Base-by-base conservation (phyloP, 768 basidiomycete genomes). In the Pleurotus sapidus region DNA sequence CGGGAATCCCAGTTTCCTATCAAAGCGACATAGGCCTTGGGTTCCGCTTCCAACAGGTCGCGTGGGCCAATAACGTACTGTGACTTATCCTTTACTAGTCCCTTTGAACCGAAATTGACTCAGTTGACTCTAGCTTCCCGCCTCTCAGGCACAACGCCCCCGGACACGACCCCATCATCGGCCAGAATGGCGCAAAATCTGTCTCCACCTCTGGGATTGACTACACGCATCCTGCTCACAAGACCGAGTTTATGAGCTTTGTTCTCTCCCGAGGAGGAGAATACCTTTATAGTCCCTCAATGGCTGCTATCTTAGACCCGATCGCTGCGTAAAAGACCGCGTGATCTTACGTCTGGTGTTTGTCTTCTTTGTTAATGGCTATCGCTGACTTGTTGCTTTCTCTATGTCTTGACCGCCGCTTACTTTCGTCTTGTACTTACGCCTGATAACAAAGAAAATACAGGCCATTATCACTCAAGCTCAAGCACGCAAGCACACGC, bases 21-120 rank as follows among this genome's bases (percentile, higher is more conserved):
- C 51, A 54, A 20, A 54, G 51, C 24, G 39, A 54, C 15, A 54
- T 54, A 12, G 38, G 51, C 39, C 51, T 40, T 9, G 51, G 51
- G 18, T 54, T 18, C 37, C 51, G 51, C 39, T 54, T 54, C 23
- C 51, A 54, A 25, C 51, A 54, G 20, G 39, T 54, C 3, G 4
- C 5, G 1, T 54, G 51, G 51, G 51, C 51, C 12, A 54, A 54
- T 8, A 23, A 54, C 39, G 9, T 42, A 8, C 3, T 24, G 51
- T 54, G 25, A 18, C 23, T 50, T 9, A 9, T 20, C 3, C 30
- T 17, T 11, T 8, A 23, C 9, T 7, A 45, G 3, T 11, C 30
- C 6, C 42, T 20, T n/a, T 14, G 9, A 45, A 5, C 11, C 20
- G n/a, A n/a, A 3, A n/a, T 23, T 45, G 9, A 15, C 42, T 45